These are phyloP conservation scores for Monosporascus sp. DNA, from an alignment of 2,329 filamentous ascomycete genomes.

Conservation along the genomic window DNA sequence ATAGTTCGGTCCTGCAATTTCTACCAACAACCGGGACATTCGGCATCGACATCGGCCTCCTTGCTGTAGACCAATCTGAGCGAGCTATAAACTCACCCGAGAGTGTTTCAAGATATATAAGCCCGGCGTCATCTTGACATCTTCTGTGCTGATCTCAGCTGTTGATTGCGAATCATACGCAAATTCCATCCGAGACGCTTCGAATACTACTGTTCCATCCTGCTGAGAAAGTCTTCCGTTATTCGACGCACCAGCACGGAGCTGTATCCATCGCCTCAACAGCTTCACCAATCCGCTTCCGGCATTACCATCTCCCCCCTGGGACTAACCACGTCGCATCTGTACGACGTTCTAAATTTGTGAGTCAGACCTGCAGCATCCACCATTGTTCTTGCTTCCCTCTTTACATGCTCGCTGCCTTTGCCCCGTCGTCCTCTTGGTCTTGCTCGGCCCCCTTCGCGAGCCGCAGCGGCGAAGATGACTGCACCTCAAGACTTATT, in stretches of 20 bases:
- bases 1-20: not conserved
- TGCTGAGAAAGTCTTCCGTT: slow-evolving; percentile 12
- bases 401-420: slow-evolving; percentile 10
- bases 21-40: not conserved
- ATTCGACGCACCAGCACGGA: slow-evolving; percentile 22
- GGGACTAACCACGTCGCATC: slow-evolving; percentile 21
- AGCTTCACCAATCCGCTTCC: slow-evolving; percentile 23
- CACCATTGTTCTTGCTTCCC: slow-evolving; percentile 12
- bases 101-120: slow-evolving; percentile 22
- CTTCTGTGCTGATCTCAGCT: slow-evolving; percentile 30
- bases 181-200: slow-evolving; percentile 9
- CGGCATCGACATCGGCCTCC: not conserved
- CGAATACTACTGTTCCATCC: slow-evolving; percentile 9
- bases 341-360: slow-evolving; percentile 21
- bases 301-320: slow-evolving; percentile 13
- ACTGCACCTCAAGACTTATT: slow-evolving; percentile 4
- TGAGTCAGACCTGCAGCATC: slow-evolving; percentile 29
- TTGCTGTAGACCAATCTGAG: not conserved
- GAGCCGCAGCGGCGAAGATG: slow-evolving; percentile 8
- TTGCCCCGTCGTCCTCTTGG: slow-evolving; percentile 1
- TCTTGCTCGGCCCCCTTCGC: slow-evolving; percentile 12
- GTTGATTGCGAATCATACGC: slow-evolving; percentile 21
- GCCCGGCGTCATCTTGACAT: slow-evolving; percentile 24
- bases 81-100: too few species aligned
- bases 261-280: slow-evolving; percentile 23